Base-by-base conservation (phyloP, 1,139 yeast species). In the Geotrichum carabidarum region DNA sequence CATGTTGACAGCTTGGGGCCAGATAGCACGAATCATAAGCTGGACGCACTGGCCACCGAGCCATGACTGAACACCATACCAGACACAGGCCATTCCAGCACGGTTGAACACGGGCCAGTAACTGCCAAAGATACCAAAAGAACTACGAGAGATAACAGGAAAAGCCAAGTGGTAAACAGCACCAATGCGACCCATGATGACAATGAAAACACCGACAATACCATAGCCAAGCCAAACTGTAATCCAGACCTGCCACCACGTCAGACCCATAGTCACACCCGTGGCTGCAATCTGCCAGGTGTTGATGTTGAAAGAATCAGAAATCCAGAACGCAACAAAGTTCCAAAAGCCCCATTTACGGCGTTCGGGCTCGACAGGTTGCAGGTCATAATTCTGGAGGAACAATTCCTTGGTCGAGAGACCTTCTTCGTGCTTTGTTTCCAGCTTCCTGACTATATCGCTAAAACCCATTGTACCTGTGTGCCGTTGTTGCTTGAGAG, bases 251-350 rank as follows among this genome's bases (percentile, higher is more conserved):
- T 83, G 90, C 94, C 95, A 88, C 95, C 95, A 87, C 15, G 83
- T 80, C 71, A 88, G 73, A 7, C 93, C 93, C 43, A 79, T 78
- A 53, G 74, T 75, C 57, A 84, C 84, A 60, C 95, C 94, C 0
- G 94, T 84, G 3, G 93, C 83, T 6, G 95, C 95, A 64, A 89
- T 87, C 72, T 86, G 91, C 91, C 94, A 88, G 9, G 96, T 87
- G 66, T 86, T 87, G 63, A 89, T 83, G 68, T 88, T 88, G 72
- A 89, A 86, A 30, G 94, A 82, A 67, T 87, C 96, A 1, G 95
- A 90, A 55, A 87, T 71, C 96, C 96, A 88, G 64, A 86, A 86
- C 59, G 80, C 83, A 8, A 84, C 83, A 66, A 74, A 88, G 66
- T 86, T 86, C 68, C 76, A 83, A 94, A 95, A 86, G 34, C 80